Base-by-base conservation (phyloP, 108 stramenopile genomes). In the Chaetoceros tenuissimus region DNA sequence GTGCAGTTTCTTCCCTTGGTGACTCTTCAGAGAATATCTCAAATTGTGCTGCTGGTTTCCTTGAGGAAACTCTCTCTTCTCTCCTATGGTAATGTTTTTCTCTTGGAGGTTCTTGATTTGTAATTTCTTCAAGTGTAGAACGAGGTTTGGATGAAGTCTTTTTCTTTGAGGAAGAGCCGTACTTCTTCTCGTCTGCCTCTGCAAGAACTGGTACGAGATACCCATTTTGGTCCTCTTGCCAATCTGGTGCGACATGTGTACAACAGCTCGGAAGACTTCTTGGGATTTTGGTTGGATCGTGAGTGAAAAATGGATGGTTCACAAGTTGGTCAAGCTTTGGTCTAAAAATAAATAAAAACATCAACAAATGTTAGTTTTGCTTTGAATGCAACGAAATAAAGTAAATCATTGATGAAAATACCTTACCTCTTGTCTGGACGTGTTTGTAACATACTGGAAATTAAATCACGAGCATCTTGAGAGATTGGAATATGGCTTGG, bases 371-470 rank as follows among this genome's bases (percentile, higher is more conserved):
- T n/a, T n/a, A 44, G 25, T 40, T 55, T 22, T 19, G 16, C 46
- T 19, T 54, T 54, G 24, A 16, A 26, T 34, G 27, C 23, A 64
- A 69, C 20, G 0, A 21, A 46, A 28, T 23, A 26, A 23, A 48
- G 19, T 21, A 10, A 19, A 53, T 22, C 23, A 27, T 40, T 23
- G 16, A 50, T 25, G 3, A 62, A 29, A 30, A n/a, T n/a, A 51
- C 44, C 73, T 67, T 52, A 79, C 79, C 79, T 75, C 58, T 88
- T 78, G 46, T 69, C 60, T n/a, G 93, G 94, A 46, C 89, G 78
- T 7, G 81, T 78, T 71, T 96, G 91, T 2, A 99, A 82, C 85
- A 97, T 90, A 7, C 71, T 65, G n/a, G 67, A 50, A 29, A 99
- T 92, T 23, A 99, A 71, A 44, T 80, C 71, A 49, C 87, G 84